Evolutionary conservation across 169 alveolate genomes (phyloP).

Genomic region (Plasmodium adleri): DNA sequence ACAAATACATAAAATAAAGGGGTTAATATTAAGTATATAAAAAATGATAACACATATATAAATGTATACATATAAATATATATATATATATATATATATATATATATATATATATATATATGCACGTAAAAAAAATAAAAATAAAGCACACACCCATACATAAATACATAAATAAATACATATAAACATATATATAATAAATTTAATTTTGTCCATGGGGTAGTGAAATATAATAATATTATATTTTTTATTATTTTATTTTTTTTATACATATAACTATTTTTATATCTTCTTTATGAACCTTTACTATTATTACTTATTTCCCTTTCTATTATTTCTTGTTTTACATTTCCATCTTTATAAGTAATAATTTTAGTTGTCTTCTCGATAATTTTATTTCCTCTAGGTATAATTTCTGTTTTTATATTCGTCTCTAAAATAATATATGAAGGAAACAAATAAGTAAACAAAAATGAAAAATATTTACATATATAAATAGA

Average conservation of each 20-base stretch:
- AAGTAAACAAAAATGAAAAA: background rate
- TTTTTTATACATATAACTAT: background rate
- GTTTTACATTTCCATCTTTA: slow-evolving; percentile 55
- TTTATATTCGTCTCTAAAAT: slow-evolving; percentile 65
- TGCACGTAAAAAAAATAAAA: slow-evolving; percentile 9
- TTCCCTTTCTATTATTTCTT: slow-evolving; percentile 64
- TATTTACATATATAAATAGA: background rate
- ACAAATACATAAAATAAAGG: background rate
- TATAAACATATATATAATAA: background rate
- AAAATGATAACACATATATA: no score
- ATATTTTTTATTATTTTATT: slow-evolving; percentile 7
- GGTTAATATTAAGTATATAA: no score
- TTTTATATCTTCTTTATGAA: slow-evolving; percentile 33
- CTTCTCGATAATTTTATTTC: slow-evolving; percentile 68
- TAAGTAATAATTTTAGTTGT: slow-evolving; percentile 70
- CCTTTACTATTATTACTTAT: slow-evolving; percentile 64
- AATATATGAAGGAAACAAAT: background rate
- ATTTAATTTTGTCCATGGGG: background rate
- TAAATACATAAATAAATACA: background rate
- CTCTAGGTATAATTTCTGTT: slow-evolving; percentile 63
- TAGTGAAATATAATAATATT: background rate
- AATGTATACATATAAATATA: no score
- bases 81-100: no score
- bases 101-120: no score
- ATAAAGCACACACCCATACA: background rate